A percentile compares a stretch with the other conserved stretches of the same genome.
These are phyloP conservation scores for Hyparrhenia diplandra DNA, from an alignment of 176 grass and related monocot species.

Conservation along the genomic window DNA sequence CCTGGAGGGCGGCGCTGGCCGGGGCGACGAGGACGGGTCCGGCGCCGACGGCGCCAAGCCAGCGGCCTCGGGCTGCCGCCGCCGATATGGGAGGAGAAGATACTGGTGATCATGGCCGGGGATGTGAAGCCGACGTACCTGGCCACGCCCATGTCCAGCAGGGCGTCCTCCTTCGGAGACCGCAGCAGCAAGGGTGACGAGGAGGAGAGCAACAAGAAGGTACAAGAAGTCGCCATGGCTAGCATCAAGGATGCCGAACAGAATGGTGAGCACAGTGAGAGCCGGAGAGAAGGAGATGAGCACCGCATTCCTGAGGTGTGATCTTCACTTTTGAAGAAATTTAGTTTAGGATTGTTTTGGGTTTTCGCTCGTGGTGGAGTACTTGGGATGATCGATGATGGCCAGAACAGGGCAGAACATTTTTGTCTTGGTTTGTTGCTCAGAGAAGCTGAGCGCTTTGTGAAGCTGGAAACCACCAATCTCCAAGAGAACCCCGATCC, in stretches of 20 bases:
- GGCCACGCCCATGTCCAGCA: slow-evolving; percentile 84
- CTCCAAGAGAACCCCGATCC: slow-evolving; percentile 25
- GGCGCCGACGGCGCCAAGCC: slow-evolving; percentile 33
- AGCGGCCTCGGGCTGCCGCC: slow-evolving; percentile 11
- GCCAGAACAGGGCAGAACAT: not conserved
- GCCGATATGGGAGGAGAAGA: slow-evolving; percentile 69
- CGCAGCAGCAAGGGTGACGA: slow-evolving; percentile 22
- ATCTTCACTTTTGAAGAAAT: slow-evolving; percentile 12
- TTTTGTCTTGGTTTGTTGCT: slow-evolving; percentile 39
- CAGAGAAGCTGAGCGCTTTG: slow-evolving; percentile 6
- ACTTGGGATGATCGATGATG: not conserved
- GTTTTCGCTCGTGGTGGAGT: not conserved
- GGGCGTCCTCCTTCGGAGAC: slow-evolving; percentile 68
- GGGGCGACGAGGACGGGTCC: slow-evolving; percentile 3
- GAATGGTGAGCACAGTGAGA: slow-evolving; percentile 50
- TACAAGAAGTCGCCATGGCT: slow-evolving; percentile 24
- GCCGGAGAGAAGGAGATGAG: slow-evolving; percentile 32
- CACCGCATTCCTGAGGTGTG: slow-evolving; percentile 43
- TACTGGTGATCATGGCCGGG: slow-evolving; percentile 96
- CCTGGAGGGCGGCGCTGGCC: slow-evolving; percentile 44
- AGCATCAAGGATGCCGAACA: slow-evolving; percentile 17
- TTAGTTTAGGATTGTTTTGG: slow-evolving; percentile 21
- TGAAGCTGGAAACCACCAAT: not conserved
- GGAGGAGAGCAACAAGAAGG: slow-evolving; percentile 29
- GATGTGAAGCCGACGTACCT: slow-evolving; percentile 86